Evolutionary conservation across 495 filamentous ascomycete species (phyloP).

Genomic region (Penicillium soppii): DNA sequence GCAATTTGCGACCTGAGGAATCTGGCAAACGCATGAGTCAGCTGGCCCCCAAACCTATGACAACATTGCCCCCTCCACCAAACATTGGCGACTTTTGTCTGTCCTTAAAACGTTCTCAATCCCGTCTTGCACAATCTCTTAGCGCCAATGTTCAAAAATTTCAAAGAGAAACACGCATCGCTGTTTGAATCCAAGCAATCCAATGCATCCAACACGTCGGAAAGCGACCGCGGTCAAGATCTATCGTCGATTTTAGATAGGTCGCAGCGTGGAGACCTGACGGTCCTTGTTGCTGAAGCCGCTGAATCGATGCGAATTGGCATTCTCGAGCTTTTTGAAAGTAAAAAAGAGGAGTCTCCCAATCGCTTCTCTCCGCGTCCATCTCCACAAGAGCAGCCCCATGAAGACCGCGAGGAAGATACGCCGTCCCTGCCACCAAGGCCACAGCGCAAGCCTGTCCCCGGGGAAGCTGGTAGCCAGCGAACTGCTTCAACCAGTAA

Average conservation of each 20-base stretch:
- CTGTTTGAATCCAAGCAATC: conserved; percentile 33
- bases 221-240: conserved; percentile 39
- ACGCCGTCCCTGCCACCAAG: conserved; percentile 14
- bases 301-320: conserved; percentile 44
- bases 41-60: conserved; percentile 3
- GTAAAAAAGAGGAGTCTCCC: conserved; percentile 18
- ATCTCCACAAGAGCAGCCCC: neutral
- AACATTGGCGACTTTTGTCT: neutral
- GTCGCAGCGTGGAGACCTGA: conserved; percentile 49
- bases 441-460: conserved; percentile 8
- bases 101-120: neutral
- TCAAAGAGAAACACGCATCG: conserved; percentile 39
- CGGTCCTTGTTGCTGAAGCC: conserved; percentile 43
- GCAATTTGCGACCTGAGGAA: neutral
- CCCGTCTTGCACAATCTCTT: neutral
- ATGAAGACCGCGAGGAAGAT: conserved; percentile 10
- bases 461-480: conserved; percentile 1
- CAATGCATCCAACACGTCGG: conserved; percentile 21
- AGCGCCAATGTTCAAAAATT: conserved; percentile 36
- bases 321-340: conserved; percentile 42
- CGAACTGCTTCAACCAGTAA: neutral
- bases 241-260: conserved; percentile 51
- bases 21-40: conserved; percentile 1
- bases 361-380: neutral
- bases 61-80: conserved; percentile 7